Percentiles rank a stretch among this genome's conserved stretches.
phyloP scores from a whole-genome alignment of 106 monocot genomes.

The Acanthochlamys bracteata region DNA sequence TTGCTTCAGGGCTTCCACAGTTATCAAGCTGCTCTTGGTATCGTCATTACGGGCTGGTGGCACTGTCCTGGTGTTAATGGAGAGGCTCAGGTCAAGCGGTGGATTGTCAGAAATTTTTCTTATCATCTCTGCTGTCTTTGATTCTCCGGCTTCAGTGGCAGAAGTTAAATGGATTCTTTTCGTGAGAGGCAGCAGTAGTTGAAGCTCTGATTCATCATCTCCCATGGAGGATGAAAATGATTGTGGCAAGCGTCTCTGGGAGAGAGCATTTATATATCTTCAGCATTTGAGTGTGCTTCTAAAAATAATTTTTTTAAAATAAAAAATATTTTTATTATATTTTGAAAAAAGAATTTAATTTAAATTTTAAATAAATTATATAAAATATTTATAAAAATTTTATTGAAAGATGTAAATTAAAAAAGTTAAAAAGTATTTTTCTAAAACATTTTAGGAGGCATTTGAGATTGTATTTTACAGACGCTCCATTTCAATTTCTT shows the following conservation, averaged over 20 bases:
- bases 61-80: conserved; percentile 24
- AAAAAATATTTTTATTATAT: too few species aligned
- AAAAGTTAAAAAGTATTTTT: too few species aligned
- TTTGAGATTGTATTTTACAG: too few species aligned
- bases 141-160: neutral
- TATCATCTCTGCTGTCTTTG: neutral
- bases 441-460: too few species aligned
- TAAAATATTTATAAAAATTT: too few species aligned
- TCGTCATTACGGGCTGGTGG: conserved; percentile 17
- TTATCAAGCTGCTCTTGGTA: conserved; percentile 6
- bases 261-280: neutral
- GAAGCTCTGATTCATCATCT: neutral
- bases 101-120: neutral
- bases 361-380: neutral
- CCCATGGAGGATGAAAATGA: conserved; percentile 23
- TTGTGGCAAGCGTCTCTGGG: neutral
- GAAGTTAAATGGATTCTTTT: neutral
- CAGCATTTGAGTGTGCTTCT: too few species aligned
- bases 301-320: too few species aligned
- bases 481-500: too few species aligned
- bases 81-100: conserved; percentile 47
- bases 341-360: neutral
- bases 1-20: conserved; percentile 37
- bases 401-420: too few species aligned
- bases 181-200: conserved; percentile 15